phyloP scores from a whole-genome alignment of 805 yeast species.

The Saccharomycopsis amapae region DNA sequence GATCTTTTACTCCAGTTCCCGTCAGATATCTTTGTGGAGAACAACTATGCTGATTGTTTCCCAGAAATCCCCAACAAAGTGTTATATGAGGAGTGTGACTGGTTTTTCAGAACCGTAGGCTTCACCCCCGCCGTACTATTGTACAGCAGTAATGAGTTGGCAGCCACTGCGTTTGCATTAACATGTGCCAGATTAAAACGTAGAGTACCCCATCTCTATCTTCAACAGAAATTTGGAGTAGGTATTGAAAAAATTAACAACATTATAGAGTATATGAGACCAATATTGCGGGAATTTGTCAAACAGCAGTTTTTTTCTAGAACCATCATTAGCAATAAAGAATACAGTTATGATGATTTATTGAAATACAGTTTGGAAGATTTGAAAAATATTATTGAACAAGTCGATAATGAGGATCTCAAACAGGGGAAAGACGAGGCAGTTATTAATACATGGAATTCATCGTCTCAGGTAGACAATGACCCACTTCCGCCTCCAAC shows the following conservation, averaged over 20 bases:
- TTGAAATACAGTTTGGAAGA: neutral
- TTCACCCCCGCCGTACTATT: conserved; percentile 12
- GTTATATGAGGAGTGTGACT: conserved; percentile 8
- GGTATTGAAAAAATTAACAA: conserved; percentile 2
- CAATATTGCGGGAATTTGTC: no score
- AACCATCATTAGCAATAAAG: neutral
- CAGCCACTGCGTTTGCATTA: conserved; percentile 12
- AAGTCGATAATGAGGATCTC: neutral
- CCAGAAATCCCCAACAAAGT: neutral
- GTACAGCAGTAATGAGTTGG: conserved; percentile 15
- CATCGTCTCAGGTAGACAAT: neutral
- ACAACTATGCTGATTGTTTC: neutral
- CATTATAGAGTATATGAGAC: neutral
- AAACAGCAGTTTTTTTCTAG: neutral
- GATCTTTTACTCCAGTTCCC: conserved; percentile 17
- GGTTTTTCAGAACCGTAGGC: conserved; percentile 11
- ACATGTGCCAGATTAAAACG: neutral
- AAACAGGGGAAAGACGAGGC: neutral
- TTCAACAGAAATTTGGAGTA: conserved; percentile 3
- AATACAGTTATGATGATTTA: no score
- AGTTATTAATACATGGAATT: neutral
- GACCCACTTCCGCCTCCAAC: neutral
- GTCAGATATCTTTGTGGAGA: conserved; percentile 13
- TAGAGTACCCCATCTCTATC: neutral
- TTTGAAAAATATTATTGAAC: neutral